Percentiles rank a stretch among this genome's conserved stretches.
Evolutionary conservation across 768 basidiomycete genomes (phyloP).

Genomic region (Leucosporidium scottii): DNA sequence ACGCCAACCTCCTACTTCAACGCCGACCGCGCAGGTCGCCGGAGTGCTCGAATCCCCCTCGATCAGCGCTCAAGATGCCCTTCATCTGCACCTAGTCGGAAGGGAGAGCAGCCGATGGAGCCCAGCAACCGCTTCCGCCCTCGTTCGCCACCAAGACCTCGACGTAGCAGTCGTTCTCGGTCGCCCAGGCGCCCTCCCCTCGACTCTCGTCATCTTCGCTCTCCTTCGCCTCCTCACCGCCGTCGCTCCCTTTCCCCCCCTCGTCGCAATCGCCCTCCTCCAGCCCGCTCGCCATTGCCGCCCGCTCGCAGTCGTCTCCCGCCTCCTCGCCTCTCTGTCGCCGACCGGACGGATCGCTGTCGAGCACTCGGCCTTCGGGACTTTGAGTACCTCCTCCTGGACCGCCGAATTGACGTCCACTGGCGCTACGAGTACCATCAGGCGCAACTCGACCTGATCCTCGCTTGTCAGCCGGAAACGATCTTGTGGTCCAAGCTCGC

Average conservation of each 20-base stretch:
- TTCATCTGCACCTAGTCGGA: not conserved
- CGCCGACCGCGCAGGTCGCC: constrained; percentile 38
- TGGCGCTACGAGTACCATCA: constrained; percentile 75
- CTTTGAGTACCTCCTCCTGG: constrained; percentile 69
- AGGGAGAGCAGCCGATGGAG: too few relatives aligned
- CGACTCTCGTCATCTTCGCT: not conserved
- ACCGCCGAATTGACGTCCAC: constrained; percentile 63
- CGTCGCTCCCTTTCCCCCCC: not conserved
- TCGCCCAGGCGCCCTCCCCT: too few relatives aligned
- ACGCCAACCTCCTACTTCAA: too few relatives aligned
- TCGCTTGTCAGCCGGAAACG: constrained; percentile 76
- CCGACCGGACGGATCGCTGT: constrained; percentile 81
- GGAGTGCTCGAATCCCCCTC: constrained; percentile 61
- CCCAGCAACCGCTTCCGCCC: too few relatives aligned
- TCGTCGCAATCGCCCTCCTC: constrained; percentile 1
- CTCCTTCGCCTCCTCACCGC: not conserved
- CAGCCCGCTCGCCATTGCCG: not conserved
- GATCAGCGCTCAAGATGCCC: constrained; percentile 66
- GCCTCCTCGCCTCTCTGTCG: too few relatives aligned
- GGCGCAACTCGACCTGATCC: constrained; percentile 66
- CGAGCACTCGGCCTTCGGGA: constrained; percentile 72
- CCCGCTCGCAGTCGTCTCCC: too few relatives aligned
- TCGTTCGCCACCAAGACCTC: too few relatives aligned
- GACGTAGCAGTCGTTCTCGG: too few relatives aligned
- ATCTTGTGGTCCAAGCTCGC: constrained; percentile 48